Base-by-base conservation (phyloP, 2,329 filamentous ascomycete species). In the Thermoascus crustaceus region DNA sequence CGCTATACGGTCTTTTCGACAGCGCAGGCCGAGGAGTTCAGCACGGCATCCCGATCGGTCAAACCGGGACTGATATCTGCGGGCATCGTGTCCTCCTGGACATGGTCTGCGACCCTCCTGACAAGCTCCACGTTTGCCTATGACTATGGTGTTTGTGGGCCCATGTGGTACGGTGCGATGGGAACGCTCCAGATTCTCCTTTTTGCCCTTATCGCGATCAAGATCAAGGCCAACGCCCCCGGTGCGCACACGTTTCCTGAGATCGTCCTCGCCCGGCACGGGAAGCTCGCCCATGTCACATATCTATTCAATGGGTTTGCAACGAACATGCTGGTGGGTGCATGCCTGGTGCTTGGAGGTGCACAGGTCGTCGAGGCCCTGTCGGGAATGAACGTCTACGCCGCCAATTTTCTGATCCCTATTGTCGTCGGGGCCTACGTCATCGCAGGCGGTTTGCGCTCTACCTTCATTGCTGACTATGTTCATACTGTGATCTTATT, bases 41-140 rank as follows among this genome's bases (percentile, higher is more conserved):
- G 66, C 47, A 69, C 66, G 2, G 67, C 67, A 0, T 66, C 61
- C 4, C 62, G 49, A 19, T 46, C 45, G 2, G 38, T 53, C 27
- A 49, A 50, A 21, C 46, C 67, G 1, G 66, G 67, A 5, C 58
- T 71, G 4, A 67, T 69, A 32, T 63, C 64, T 3, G 61, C 60
- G 5, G 66, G 64, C 3, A 66, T 71, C 35, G 67, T 71, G 8
- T 66, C 60, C 4, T 66, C 67, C 2, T 71, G 68, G 68, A 71
- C 67, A 4, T 70, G 66, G 65, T 61, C 61, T 11, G 63, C 68
- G 4, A 71, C 68, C 4, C 53, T 67, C 17, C 38, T 68, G 37
- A 61, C 57, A 5, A 61, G 57, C 7, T 60, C 54, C 6, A 65
- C 63, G 2, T 60, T 67, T 41, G 61, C 60, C 0, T 67, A 67